Evolutionary conservation across 1,284 basidiomycete species (phyloP), one percentile per base, ranked within the genome.

Genomic region (Ustilago shanxiensis): DNA sequence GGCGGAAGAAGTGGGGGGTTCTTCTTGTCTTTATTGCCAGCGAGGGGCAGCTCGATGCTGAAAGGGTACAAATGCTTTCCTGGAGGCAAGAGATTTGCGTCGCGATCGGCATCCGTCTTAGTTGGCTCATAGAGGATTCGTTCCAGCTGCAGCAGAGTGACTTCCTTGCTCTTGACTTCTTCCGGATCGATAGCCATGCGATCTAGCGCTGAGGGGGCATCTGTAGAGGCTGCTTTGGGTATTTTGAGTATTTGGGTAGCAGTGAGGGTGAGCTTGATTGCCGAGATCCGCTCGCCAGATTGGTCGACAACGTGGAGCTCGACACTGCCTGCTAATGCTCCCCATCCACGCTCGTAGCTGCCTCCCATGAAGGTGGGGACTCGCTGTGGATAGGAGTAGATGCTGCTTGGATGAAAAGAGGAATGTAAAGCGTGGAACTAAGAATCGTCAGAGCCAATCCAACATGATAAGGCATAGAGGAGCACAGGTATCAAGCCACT

Each of bases 341-440:
- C 82, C 58, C 72, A 69, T 16, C 79, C 80, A 18, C 82, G 61
- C 44, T 78, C 64, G 22, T 72, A 60, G 29, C 71, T 77, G 16
- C 80, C 82, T 3, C 82, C 80, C 80, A 82, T 81, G 60, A 77
- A 83, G 10, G 82, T 82, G 10, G 80, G 80, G 0, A 74, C 67
- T 20, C 73, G 72, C 58, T 82, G 82, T 0, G 82, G 82, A 31
- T 66, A 67, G 1, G 78, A 71, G 47, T 55, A 72, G 68, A 80
- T 63, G 53, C 67, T 70, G 56, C 22, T 16, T 3, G 13, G 50
- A n/a, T 16, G 22, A 50, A 31, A 20, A n/a, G 16, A 10, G 24
- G 26, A 41, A 31, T 22, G n/a, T 3, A 47, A 47, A 6, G 49
- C 49, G n/a, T 11, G 6, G 26, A 50, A 26, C 26, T 18, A 3